A percentile compares a stretch with the other conserved stretches of the same genome.
These are phyloP conservation scores for Aspergillus hortae DNA, from an alignment of 2,329 filamentous ascomycete genomes.

Conservation along the genomic window DNA sequence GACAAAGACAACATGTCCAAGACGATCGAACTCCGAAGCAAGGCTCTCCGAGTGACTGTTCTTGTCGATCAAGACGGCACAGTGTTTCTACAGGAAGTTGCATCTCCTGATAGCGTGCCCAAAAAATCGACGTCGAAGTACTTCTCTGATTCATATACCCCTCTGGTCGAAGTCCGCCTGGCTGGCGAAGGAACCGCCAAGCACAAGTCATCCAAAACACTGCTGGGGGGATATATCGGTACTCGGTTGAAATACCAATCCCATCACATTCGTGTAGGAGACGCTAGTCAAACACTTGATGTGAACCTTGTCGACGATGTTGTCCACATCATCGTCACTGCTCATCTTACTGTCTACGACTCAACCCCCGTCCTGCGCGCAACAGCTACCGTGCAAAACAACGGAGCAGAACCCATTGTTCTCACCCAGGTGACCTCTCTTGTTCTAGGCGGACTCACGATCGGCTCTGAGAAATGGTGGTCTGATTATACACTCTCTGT, in stretches of 20 bases:
- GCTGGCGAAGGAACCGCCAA: constrained; percentile 22
- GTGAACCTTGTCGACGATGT: constrained; percentile 14
- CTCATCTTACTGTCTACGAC: constrained; percentile 19
- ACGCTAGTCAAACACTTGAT: constrained; percentile 10
- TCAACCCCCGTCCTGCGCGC: constrained; percentile 17
- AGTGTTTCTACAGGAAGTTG: constrained; percentile 5
- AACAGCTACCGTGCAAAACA: constrained; percentile 20
- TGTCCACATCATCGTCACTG: constrained; percentile 14
- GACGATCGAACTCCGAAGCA: not conserved
- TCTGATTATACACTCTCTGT: constrained; percentile 19
- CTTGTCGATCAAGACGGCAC: constrained; percentile 5
- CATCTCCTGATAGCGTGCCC: not conserved
- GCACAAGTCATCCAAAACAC: constrained; percentile 24
- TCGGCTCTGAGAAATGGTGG: constrained; percentile 16
- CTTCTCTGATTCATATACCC: constrained; percentile 6
- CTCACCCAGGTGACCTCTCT: constrained; percentile 23
- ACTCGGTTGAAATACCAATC: constrained; percentile 20
- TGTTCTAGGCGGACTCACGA: constrained; percentile 18
- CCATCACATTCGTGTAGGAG: constrained; percentile 6
- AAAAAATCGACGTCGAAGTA: constrained; percentile 2
- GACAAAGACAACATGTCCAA: too few species aligned
- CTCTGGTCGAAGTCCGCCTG: constrained; percentile 20
- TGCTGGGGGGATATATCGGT: constrained; percentile 21
- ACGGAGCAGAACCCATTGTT: constrained; percentile 5
- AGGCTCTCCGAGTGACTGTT: constrained; percentile 1